Percentiles rank a stretch among this genome's conserved stretches.
Conservation (phyloP, 352 stramenopile genomes). For the Phytophthora lateralis region DNA sequence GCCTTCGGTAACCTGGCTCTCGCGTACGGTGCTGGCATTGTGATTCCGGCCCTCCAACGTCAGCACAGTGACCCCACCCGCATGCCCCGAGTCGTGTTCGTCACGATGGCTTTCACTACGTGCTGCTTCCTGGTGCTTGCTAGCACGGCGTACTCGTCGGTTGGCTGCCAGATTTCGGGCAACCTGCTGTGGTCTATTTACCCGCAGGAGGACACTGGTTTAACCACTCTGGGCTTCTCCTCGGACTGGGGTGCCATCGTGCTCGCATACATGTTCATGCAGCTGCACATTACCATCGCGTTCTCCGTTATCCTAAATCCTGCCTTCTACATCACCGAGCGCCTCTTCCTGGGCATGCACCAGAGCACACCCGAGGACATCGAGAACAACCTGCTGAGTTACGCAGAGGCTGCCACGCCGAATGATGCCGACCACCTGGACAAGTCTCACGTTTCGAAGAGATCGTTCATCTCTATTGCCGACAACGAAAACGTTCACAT, state of each 20-base stretch:
- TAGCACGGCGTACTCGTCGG: slow-evolving; percentile 38
- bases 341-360: slow-evolving; percentile 24
- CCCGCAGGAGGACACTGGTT: slow-evolving; percentile 10
- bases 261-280: slow-evolving; percentile 25
- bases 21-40: slow-evolving; percentile 38
- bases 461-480: slow-evolving; percentile 31
- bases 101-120: slow-evolving; percentile 50
- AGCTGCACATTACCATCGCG: slow-evolving; percentile 20
- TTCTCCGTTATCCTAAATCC: slow-evolving; percentile 27
- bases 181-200: slow-evolving; percentile 25
- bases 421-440: slow-evolving; percentile 14
- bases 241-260: slow-evolving; percentile 21
- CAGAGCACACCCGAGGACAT: slow-evolving; percentile 15
- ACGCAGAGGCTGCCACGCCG: slow-evolving; percentile 16
- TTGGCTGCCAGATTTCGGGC: slow-evolving; percentile 33
- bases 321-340: slow-evolving; percentile 24
- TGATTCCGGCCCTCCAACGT: slow-evolving; percentile 16
- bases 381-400: slow-evolving; percentile 20
- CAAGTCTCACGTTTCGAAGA: slow-evolving; percentile 20
- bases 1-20: slow-evolving; percentile 41
- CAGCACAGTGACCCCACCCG: slow-evolving; percentile 23
- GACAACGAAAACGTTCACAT: slow-evolving; percentile 32
- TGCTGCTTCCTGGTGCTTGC: slow-evolving; percentile 39
- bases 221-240: slow-evolving; percentile 19
- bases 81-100: slow-evolving; percentile 26